Base-by-base conservation (phyloP, 768 basidiomycete genomes). In the Amanita phalloides region DNA sequence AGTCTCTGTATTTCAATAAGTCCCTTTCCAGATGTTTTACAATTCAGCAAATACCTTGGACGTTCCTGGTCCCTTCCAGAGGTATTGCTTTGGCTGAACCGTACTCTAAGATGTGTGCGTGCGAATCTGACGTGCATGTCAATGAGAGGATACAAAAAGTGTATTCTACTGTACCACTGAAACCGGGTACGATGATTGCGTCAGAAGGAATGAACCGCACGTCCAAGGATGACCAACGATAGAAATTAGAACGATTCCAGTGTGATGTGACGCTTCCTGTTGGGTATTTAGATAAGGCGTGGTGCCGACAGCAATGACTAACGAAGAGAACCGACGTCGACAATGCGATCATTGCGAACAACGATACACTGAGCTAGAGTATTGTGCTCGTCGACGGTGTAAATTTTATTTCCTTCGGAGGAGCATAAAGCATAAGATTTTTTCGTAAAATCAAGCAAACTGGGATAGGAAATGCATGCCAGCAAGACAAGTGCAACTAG, bases 21-120 rank as follows among this genome's bases (percentile, higher is more conserved):
- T 25, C 48, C 20, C 25, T 49, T 20, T 26, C 14, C 13, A 13
- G 28, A 13, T 11, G 45, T 13, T 17, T 47, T 25, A 55, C 14
- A 20, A 25, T 28, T 23, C 20, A 45, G 50, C 33, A 50, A 56
- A 52, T 49, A 78, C 85, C 86, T 72, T 73, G 62, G 21, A 82
- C 70, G 3, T 77, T 79, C 39, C 67, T 69, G 2, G 81, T 76
- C 37, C 80, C 79, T 62, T 79, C 81, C 4, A 92, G 70, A 44
- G 82, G 76, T 38, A 90, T 72, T 52, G 79, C 71, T 43, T 74
- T 72, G 28, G 73, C 75, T 20, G 81, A 81, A 10, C 89, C 89
- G 60, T 89, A 88, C 64, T 87, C 85, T 2, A 91, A 70, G 32
- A 86, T 77, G 59, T 91, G 88, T 0, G 72, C 82, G 66, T 90